These are phyloP conservation scores for Fusarium marasasianum DNA, from an alignment of 2,329 filamentous ascomycete genomes.

Conservation along the genomic window DNA sequence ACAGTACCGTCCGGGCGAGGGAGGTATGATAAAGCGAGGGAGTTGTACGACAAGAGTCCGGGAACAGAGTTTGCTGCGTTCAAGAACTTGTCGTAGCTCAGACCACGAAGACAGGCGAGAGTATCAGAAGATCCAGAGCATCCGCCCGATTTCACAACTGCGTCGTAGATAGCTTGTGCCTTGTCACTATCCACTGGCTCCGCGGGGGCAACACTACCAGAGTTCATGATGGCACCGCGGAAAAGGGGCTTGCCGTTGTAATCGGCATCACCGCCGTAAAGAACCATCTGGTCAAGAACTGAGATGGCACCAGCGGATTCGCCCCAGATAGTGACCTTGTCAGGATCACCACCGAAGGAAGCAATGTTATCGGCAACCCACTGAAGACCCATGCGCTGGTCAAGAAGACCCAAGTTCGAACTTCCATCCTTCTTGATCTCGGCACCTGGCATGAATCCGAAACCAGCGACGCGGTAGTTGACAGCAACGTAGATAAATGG, in stretches of 20 bases:
- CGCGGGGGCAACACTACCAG: slow-evolving; percentile 69
- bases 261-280: slow-evolving; percentile 76
- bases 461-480: slow-evolving; percentile 80
- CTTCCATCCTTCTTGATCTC: slow-evolving; percentile 74
- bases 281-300: slow-evolving; percentile 77
- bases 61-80: slow-evolving; percentile 76
- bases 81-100: slow-evolving; percentile 69
- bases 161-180: slow-evolving; percentile 71
- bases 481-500: slow-evolving; percentile 79
- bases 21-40: slow-evolving; percentile 76
- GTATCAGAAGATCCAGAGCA: slow-evolving; percentile 67
- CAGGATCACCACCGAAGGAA: slow-evolving; percentile 80
- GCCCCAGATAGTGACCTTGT: slow-evolving; percentile 83
- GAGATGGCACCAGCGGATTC: slow-evolving; percentile 78
- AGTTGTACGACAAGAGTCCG: slow-evolving; percentile 71
- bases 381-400: slow-evolving; percentile 76
- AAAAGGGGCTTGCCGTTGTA: slow-evolving; percentile 82
- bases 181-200: slow-evolving; percentile 72
- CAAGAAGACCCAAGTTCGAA: slow-evolving; percentile 75
- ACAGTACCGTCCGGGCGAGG: slow-evolving; percentile 76
- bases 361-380: slow-evolving; percentile 83
- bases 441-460: slow-evolving; percentile 76
- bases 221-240: slow-evolving; percentile 81
- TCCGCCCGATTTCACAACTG: slow-evolving; percentile 67
- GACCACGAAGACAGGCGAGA: slow-evolving; percentile 71